phyloP scores from a whole-genome alignment of 75 land plant genomes.

The Azolla pinnata region DNA sequence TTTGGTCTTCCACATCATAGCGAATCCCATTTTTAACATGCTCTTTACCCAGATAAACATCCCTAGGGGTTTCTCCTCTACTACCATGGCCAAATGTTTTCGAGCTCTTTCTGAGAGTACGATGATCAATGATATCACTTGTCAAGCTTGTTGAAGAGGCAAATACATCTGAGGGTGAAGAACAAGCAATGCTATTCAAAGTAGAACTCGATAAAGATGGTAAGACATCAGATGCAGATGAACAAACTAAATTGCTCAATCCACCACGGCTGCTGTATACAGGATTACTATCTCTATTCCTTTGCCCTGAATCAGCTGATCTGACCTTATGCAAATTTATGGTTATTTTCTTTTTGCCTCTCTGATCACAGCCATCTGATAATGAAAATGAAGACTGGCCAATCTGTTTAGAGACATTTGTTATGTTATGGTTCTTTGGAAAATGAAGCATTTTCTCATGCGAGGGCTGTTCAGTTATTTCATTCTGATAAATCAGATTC shows the following conservation, averaged over 20 bases:
- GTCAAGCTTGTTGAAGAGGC: constrained; percentile 11
- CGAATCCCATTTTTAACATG: no score
- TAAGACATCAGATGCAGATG: constrained; percentile 1
- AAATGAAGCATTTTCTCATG: no score
- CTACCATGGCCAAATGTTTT: constrained; percentile 6
- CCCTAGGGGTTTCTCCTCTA: background rate
- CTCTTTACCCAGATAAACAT: no score
- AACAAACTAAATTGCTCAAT: background rate
- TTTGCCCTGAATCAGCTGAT: background rate
- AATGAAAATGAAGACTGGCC: no score
- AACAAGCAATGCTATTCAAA: constrained; percentile 9
- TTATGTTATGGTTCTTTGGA: no score
- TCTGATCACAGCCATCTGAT: no score
- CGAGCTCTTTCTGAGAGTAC: background rate
- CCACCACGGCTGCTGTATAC: background rate
- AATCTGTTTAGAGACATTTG: no score
- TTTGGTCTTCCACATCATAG: no score
- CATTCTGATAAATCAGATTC: no score
- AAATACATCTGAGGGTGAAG: constrained; percentile 11
- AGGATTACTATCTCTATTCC: background rate
- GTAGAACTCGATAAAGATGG: constrained; percentile 1
- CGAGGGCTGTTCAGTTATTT: no score
- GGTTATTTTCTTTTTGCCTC: no score
- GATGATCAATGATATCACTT: background rate
- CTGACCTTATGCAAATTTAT: no score